phyloP scores from a whole-genome alignment of 768 basidiomycete species.

The Agaricus sinodeliciosus region DNA sequence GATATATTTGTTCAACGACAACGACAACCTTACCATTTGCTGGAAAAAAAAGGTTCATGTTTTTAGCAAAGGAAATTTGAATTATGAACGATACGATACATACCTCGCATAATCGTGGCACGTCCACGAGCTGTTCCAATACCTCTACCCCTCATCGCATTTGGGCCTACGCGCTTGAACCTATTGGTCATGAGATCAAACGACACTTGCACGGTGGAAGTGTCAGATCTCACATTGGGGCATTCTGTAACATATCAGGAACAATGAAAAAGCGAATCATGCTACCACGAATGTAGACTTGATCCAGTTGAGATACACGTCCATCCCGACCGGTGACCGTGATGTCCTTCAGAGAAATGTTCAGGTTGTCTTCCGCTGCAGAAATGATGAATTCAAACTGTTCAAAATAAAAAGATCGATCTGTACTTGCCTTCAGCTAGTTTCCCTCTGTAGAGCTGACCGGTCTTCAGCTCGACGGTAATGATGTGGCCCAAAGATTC shows the following conservation, averaged over 20 bases:
- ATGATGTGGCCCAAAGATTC: conserved; percentile 95
- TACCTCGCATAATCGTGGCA: conserved; percentile 97
- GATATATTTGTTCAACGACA: not conserved
- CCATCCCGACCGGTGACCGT: conserved; percentile 98
- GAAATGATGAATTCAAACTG: not conserved
- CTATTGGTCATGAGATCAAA: conserved; percentile 34
- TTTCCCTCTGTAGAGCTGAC: conserved; percentile 95
- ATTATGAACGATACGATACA: conserved; percentile 23
- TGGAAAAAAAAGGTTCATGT: conserved; percentile 21
- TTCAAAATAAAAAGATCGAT: conserved; percentile 1
- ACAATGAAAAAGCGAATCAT: conserved; percentile 99
- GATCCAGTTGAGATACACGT: conserved; percentile 96
- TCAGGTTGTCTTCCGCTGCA: conserved; percentile 95
- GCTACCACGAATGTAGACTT: conserved; percentile 97
- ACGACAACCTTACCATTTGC: conserved; percentile 60
- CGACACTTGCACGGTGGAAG: not conserved
- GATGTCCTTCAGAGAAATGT: conserved; percentile 93
- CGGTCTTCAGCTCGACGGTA: conserved; percentile 97
- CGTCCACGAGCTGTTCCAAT: conserved; percentile 98
- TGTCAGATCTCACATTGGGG: conserved; percentile 71
- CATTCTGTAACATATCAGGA: conserved; percentile 98
- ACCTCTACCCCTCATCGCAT: conserved; percentile 97
- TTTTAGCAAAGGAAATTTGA: not conserved
- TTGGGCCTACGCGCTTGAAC: conserved; percentile 98
- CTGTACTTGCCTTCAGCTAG: conserved; percentile 80